These are phyloP conservation scores for Ascocoryne sarcoides DNA, from an alignment of 2,329 filamentous ascomycete species.

Conservation along the genomic window DNA sequence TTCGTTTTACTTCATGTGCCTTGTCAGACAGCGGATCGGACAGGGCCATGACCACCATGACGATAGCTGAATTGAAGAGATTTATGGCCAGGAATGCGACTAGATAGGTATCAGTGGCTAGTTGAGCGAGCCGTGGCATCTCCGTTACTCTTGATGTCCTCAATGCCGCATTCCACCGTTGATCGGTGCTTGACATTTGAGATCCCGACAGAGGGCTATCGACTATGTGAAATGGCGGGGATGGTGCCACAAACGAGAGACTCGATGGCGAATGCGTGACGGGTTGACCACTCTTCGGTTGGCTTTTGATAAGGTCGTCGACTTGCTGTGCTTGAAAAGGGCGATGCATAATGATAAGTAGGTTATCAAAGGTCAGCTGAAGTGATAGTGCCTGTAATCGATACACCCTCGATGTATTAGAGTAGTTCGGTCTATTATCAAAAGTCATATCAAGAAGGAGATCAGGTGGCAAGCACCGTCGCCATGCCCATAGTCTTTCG, in stretches of 20 bases:
- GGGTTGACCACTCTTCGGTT: not conserved
- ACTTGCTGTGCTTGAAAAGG: slow-evolving; percentile 31
- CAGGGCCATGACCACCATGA: slow-evolving; percentile 34
- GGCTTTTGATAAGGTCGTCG: not conserved
- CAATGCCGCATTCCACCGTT: slow-evolving; percentile 21
- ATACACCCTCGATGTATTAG: slow-evolving; percentile 13
- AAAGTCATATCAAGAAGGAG: slow-evolving; percentile 17
- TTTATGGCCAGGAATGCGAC: slow-evolving; percentile 38
- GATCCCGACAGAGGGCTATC: not conserved
- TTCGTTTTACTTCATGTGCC: slow-evolving; percentile 35
- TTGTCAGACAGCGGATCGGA: slow-evolving; percentile 34
- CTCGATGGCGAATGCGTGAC: slow-evolving; percentile 12
- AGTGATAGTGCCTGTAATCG: slow-evolving; percentile 33
- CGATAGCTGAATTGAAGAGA: slow-evolving; percentile 36
- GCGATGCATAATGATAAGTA: slow-evolving; percentile 35
- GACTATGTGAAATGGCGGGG: slow-evolving; percentile 7
- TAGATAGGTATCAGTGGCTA: slow-evolving; percentile 35
- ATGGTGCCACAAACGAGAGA: slow-evolving; percentile 6
- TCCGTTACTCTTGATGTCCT: slow-evolving; percentile 32
- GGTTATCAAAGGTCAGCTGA: slow-evolving; percentile 36
- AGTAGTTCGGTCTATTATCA: slow-evolving; percentile 15
- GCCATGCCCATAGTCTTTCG: slow-evolving; percentile 21
- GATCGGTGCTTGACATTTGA: slow-evolving; percentile 1
- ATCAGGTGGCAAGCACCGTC: slow-evolving; percentile 19
- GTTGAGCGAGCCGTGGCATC: slow-evolving; percentile 28